Evolutionary conservation across 2,329 filamentous ascomycete species (phyloP), one percentile per base, ranked within the genome.

Genomic region (Cladosporium sphaerospermum): DNA sequence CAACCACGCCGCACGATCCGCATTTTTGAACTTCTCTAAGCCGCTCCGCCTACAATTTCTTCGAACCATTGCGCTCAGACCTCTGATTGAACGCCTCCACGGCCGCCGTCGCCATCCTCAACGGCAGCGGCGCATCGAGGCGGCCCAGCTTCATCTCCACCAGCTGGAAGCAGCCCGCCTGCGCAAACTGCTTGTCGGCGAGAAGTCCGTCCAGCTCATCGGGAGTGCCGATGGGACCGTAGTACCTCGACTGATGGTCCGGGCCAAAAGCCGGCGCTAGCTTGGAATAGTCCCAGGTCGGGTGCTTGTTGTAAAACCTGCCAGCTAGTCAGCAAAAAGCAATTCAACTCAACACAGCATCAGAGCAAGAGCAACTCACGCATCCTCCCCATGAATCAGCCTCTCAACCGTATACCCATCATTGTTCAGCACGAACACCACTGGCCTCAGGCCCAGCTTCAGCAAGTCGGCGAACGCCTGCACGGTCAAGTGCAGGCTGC

Each of bases 381-480:
- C 45, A n/a, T 75, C 70, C 14, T 72, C 67, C 7, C 80, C 80
- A 56, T 83, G 78, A 46, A 83, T 82, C 43, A 72, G 72, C 7
- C 80, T 69, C 67, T 83, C 80, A 45, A 82, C 79, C 0, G 79
- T 80, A 58, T 83, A 83, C 0, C 80, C 80, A 28, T 78, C 72
- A 52, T 83, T 83, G 60, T 82, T 82, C 59, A 83, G 75, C 8
- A 83, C 61, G 55, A 83, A 56, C 18, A 59, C 43, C 10, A 59
- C 74, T 3, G 83, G 68, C 54, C 80, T 78, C 54, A 95, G 74
- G 23, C 79, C 77, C 55, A 88, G 84, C 36, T 84, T 80, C 58
- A 95, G 80, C 79, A 95, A 91, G 14, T 89, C 93, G 68, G 83
- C 87, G 58, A 95, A 67, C 70, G 93, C 89, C 61, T 83, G 80